Percentiles rank a stretch among this genome's conserved stretches.
phyloP scores from a whole-genome alignment of 495 filamentous ascomycete genomes.

The Aspergillus diversus region DNA sequence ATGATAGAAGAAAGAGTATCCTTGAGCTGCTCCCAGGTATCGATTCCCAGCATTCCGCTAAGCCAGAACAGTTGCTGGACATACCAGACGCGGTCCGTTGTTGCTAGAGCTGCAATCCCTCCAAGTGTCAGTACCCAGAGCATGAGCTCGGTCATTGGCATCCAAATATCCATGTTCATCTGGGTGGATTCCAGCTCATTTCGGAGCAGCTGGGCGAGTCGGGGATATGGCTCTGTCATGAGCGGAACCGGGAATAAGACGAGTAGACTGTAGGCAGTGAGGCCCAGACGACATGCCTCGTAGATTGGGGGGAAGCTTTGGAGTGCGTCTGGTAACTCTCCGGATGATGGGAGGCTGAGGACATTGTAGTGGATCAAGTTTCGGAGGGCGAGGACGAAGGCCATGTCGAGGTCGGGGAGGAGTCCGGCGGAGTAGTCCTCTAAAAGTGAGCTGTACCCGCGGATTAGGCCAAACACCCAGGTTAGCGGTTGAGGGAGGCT shows the following conservation, averaged over 20 bases:
- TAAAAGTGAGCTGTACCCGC: conserved; percentile 1
- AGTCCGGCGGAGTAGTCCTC: conserved; percentile 1
- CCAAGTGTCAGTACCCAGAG: conserved; percentile 10
- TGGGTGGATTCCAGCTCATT: background rate
- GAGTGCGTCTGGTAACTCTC: background rate
- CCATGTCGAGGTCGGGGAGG: background rate
- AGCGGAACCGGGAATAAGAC: conserved; percentile 3
- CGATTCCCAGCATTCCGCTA: background rate
- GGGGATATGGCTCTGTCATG: conserved; percentile 4
- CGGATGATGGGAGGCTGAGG: background rate
- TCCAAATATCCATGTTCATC: conserved; percentile 8
- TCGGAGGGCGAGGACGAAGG: background rate
- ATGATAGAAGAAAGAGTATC: background rate
- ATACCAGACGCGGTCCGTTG: conserved; percentile 4
- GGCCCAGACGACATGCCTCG: background rate
- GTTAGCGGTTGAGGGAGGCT: background rate
- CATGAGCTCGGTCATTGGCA: conserved; percentile 1
- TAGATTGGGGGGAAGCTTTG: background rate
- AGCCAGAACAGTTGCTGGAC: background rate
- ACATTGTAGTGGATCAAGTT: conserved; percentile 8
- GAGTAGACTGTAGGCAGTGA: conserved; percentile 6
- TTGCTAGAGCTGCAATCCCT: conserved; percentile 2
- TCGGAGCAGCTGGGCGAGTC: background rate
- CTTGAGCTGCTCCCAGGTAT: conserved; percentile 8
- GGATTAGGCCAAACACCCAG: conserved; percentile 6